Evolutionary conservation across 345 rosid species (phyloP).

Genomic region (Gossypium ekmanianum): DNA sequence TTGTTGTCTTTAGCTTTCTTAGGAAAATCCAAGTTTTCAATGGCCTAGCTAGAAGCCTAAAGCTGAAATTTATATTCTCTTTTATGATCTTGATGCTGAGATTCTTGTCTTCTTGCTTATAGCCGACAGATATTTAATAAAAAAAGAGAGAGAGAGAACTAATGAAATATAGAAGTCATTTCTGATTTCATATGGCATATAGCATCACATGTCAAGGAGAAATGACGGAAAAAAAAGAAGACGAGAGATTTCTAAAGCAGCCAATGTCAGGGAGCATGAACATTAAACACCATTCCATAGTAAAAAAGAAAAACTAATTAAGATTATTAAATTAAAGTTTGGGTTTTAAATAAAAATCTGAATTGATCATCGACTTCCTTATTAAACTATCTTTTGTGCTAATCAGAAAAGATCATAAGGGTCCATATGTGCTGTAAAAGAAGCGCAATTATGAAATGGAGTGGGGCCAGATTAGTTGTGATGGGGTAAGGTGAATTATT

Average conservation of each 20-base stretch:
- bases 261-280: background rate
- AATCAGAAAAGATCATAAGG: background rate
- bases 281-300: background rate
- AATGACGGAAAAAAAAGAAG: background rate
- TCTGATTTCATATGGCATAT: background rate
- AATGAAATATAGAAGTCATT: background rate
- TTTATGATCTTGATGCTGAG: no score
- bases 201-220: background rate
- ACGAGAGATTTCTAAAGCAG: background rate
- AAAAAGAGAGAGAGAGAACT: background rate
- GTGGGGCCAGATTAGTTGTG: background rate
- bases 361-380: background rate
- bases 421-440: background rate
- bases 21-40: background rate
- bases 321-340: background rate
- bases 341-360: background rate
- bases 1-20: background rate
- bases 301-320: background rate
- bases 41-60: background rate
- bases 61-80: background rate
- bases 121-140: background rate
- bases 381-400: background rate
- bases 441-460: background rate
- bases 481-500: background rate
- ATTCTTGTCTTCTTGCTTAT: background rate